These are phyloP conservation scores for Acanthamoeba triangularis DNA, from an alignment of 208 protist species.

Conservation along the genomic window DNA sequence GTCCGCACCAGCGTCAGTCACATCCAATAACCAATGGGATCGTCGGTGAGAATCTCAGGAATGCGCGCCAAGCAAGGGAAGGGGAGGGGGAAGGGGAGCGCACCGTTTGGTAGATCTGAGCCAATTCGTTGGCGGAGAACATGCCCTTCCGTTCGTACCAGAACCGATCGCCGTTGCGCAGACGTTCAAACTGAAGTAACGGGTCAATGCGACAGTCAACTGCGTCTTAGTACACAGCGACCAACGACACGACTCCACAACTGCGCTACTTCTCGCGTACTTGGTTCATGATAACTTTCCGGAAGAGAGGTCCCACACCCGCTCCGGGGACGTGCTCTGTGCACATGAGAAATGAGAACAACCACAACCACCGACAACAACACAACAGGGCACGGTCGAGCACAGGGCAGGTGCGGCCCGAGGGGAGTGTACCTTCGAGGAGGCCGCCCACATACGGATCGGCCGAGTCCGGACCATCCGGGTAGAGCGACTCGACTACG, in stretches of 20 bases:
- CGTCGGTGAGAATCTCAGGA: too few relatives aligned
- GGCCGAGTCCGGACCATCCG: background rate
- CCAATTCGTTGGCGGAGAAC: constrained; percentile 38
- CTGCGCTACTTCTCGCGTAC: too few relatives aligned
- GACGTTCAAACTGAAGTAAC: constrained; percentile 47
- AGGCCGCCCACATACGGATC: constrained; percentile 76
- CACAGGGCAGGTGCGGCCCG: too few relatives aligned
- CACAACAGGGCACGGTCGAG: too few relatives aligned
- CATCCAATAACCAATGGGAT: too few relatives aligned
- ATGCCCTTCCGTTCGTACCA: constrained; percentile 73
- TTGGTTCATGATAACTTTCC: background rate
- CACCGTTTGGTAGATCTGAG: constrained; percentile 9
- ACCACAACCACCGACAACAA: too few relatives aligned
- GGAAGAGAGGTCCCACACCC: constrained; percentile 34
- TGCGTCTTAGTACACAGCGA: background rate
- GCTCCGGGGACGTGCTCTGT: background rate
- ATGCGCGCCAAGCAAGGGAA: too few relatives aligned
- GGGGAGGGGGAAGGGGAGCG: background rate
- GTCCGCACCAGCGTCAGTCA: background rate
- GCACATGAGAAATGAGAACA: background rate
- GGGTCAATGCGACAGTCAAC: background rate
- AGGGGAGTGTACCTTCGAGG: background rate
- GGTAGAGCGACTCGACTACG: constrained; percentile 6
- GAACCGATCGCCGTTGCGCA: constrained; percentile 76
- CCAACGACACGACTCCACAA: background rate